Base-by-base conservation (phyloP, 371 early-diverging fungal genomes). In the Saksenaea oblongispora region DNA sequence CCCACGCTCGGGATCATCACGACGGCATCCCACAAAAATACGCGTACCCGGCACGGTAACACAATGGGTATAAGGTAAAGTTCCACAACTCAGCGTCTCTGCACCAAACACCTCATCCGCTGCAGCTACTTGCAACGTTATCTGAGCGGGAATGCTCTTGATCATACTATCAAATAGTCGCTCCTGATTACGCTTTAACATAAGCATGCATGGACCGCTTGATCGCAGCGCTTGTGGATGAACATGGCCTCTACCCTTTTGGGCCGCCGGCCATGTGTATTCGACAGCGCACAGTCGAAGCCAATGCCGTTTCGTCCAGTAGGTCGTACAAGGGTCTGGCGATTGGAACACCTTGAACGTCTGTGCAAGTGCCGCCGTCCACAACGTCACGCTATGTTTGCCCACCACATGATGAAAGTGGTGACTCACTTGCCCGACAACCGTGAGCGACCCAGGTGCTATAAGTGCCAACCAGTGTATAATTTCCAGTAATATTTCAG, bases 221-320 rank as follows among this genome's bases (percentile, higher is more conserved):
- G 57, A 22, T n/a, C n/a, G 18, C 17, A 28, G n/a, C 13, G 22
- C 15, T 56, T 9, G 34, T 3, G 17, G 37, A 56, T 34, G 37
- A 24, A 56, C 35, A 22, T 34, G 51, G 51, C 11, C 10, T 10
- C 17, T 47, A 22, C 51, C 24, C 22, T 47, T 47, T 47, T 47
- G 51, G 51, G 22, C 51, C n/a, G 57, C 36, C 11, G 57, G 37
- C 37, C 34, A 34, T 22, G 57, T 36, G 35, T 27, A 56, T 34
- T 56, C 57, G 26, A 15, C 34, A 26, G 22, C 31, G 37, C 57
- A 35, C 2, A 56, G 35, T 11, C 26, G 57, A 9, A 22, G 22
- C 57, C 57, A 56, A 17, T 56, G 57, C 7, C 57, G 31, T n/a
- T 56, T 56, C 7, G 57, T 56, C 57, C 57, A 56, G 7, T 56